Percentiles rank a stretch among this genome's conserved stretches.
phyloP scores from a whole-genome alignment of 2,329 filamentous ascomycete species.

The Cladosporium sp. region DNA sequence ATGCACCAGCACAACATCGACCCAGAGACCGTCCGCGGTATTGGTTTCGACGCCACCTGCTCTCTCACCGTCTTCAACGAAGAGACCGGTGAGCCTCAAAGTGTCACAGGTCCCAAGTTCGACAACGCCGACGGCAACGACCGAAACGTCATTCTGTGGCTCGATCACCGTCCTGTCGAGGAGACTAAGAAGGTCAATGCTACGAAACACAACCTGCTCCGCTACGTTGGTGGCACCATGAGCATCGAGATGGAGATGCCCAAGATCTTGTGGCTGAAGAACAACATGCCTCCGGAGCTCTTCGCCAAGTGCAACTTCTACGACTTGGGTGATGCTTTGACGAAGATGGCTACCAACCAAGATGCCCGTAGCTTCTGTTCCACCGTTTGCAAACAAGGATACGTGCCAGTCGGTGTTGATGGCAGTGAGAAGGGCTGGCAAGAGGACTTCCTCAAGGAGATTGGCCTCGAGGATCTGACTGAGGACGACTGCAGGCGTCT shows the following conservation, averaged over 20 bases:
- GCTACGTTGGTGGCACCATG: conserved; percentile 97
- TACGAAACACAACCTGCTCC: conserved; percentile 85
- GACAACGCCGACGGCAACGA: conserved; percentile 71
- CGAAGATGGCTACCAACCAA: conserved; percentile 86
- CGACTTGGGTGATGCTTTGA: conserved; percentile 87
- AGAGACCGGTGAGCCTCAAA: conserved; percentile 84
- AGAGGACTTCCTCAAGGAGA: conserved; percentile 81
- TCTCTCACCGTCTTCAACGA: conserved; percentile 86
- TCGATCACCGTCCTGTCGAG: conserved; percentile 86
- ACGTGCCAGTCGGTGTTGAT: conserved; percentile 92
- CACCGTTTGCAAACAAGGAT: conserved; percentile 95
- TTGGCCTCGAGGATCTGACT: conserved; percentile 71
- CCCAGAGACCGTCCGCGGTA: conserved; percentile 71
- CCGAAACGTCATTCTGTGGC: conserved; percentile 94
- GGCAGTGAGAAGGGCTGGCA: conserved; percentile 98
- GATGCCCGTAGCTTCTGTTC: conserved; percentile 94
- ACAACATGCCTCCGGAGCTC: conserved; percentile 88
- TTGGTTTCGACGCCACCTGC: conserved; percentile 98
- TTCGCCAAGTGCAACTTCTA: conserved; percentile 97
- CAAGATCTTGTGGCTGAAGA: conserved; percentile 97
- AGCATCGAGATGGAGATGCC: conserved; percentile 99
- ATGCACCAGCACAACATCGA: conserved; percentile 78
- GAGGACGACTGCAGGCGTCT: conserved; percentile 88
- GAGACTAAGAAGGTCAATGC: conserved; percentile 93
- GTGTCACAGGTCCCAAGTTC: conserved; percentile 86